These are phyloP conservation scores for Plantago lanceolata DNA, from an alignment of 305 asterid species.

Conservation along the genomic window DNA sequence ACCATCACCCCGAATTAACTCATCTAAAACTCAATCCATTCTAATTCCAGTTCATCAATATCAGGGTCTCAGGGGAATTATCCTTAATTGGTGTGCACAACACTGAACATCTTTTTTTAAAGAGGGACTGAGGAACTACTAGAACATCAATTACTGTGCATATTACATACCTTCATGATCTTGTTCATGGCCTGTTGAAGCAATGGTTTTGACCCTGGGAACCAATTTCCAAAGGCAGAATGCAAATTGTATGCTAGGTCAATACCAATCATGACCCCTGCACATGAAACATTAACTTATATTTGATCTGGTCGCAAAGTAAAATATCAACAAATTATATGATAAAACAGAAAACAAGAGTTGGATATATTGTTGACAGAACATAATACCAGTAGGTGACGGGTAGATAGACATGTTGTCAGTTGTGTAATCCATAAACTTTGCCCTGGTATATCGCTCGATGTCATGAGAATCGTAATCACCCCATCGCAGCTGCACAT, in stretches of 20 bases:
- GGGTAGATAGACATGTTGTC: conserved; percentile 99
- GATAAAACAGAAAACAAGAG: neutral
- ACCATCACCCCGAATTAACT: neutral
- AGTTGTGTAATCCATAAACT: conserved; percentile 97
- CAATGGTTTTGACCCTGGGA: conserved; percentile 98
- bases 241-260: conserved; percentile 97
- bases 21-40: neutral
- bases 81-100: neutral
- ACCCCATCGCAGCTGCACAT: conserved; percentile 99
- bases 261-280: conserved; percentile 98
- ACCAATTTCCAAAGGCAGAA: conserved; percentile 99
- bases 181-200: conserved; percentile 99
- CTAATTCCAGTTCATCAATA: neutral
- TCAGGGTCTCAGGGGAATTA: neutral
- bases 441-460: conserved; percentile 93
- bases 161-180: conserved; percentile 82
- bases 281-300: conserved; percentile 17
- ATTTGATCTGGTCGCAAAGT: neutral
- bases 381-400: conserved; percentile 74
- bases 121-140: neutral
- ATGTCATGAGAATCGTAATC: conserved; percentile 98
- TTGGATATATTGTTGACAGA: neutral
- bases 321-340: neutral
- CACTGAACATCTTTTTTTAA: neutral
- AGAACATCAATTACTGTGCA: neutral